Evolutionary conservation across 805 yeast genomes (phyloP).

Genomic region (Brettanomyces nanus): DNA sequence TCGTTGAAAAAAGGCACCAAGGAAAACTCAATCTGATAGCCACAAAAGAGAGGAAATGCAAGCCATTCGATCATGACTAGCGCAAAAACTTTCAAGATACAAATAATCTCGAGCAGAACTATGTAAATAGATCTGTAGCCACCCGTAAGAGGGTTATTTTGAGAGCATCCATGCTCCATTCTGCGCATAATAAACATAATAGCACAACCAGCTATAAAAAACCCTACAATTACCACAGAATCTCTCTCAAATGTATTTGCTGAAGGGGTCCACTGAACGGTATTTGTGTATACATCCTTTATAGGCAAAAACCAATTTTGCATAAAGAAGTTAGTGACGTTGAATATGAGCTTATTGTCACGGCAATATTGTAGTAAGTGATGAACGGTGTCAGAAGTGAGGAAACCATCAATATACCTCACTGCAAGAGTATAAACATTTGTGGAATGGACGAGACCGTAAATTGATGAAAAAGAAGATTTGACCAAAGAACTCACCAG

Average conservation of each 20-base stretch:
- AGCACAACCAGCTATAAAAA: constrained; percentile 5
- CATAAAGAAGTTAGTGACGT: constrained; percentile 3
- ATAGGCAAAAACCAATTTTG: constrained; percentile 7
- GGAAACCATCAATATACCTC: background rate
- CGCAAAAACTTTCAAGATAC: constrained; percentile 65
- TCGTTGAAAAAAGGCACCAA: constrained; percentile 45
- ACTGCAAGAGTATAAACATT: background rate
- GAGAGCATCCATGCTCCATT: constrained; percentile 24
- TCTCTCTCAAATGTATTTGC: constrained; percentile 12
- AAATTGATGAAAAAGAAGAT: background rate
- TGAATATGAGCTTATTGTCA: background rate
- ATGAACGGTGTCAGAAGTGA: background rate
- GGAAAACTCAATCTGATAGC: constrained; percentile 64
- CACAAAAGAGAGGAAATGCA: constrained; percentile 84
- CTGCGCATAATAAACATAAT: constrained; percentile 14
- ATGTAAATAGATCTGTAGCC: constrained; percentile 43
- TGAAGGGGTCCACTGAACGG: constrained; percentile 18
- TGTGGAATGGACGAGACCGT: background rate
- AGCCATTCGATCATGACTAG: constrained; percentile 73
- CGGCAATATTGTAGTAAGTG: background rate
- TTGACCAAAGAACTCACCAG: constrained; percentile 7
- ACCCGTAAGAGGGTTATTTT: constrained; percentile 40
- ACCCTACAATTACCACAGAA: constrained; percentile 15
- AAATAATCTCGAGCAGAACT: constrained; percentile 42
- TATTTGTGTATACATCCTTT: constrained; percentile 9